Evolutionary conservation across 2,329 filamentous ascomycete genomes (phyloP), one percentile per base, ranked within the genome.

Genomic region (Exophiala sideris): DNA sequence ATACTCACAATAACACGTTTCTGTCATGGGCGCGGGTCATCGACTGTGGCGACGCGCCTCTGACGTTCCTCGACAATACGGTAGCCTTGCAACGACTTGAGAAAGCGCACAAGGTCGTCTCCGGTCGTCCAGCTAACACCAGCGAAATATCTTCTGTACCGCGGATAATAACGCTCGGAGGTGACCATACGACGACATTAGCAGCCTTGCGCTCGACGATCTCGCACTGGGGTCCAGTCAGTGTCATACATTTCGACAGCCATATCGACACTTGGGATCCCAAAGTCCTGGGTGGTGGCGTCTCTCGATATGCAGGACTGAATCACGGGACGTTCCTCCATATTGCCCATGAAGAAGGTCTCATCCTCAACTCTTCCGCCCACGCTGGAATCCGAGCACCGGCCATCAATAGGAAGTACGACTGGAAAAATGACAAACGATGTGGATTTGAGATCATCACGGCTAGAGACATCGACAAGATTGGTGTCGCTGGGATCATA

Each of bases 291-390:
- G 78, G 78, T 7, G 78, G 78, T 32, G 77, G 77, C 1, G 68
- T 80, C 5, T 78, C 73, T 5, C 70, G 76, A 51, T 80, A 79
- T 62, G 77, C 78, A 70, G 74, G 74, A n/a, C 72, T 81, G 32
- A 81, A 81, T 52, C 79, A 82, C 56, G 79, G 79, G 21, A 82
- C 79, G 0, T 82, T 80, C 62, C 66, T 81, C 12, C 78, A 81
- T 56, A 76, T 81, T 45, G 79, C 79, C 1, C 77, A 81, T 56
- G 79, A 82, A 65, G 79, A 82, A 68, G 79, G 79, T 1, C 66
- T 83, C 51, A 74, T 82, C 52, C 70, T 71, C 16, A 81, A 82
- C 57, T 73, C 73, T 3, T 81, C 79, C 0, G 76, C 81, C 5
- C 79, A 82, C 61, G 80, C 79, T 11, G 80, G 80, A 0, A 82